Evolutionary conservation across 2,329 filamentous ascomycete species (phyloP), one percentile per base, ranked within the genome.

Genomic region (Aureobasidium sp.): DNA sequence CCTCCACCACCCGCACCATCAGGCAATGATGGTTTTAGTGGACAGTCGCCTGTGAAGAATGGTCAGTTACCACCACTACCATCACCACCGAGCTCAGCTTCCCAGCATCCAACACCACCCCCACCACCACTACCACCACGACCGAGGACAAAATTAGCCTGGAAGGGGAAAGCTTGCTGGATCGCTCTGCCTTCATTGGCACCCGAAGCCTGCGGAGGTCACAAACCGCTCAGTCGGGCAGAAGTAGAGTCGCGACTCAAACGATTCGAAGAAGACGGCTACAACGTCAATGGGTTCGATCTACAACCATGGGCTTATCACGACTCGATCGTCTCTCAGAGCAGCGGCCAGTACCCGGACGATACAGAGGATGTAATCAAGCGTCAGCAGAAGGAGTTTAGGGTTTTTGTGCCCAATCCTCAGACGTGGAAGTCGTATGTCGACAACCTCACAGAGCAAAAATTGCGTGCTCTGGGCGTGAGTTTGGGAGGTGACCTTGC

Each of bases 401-500:
- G 74, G 51, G 84, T 93, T 30, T 77, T 77, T 21, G 75, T 93
- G 56, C 86, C 88, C 2, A 85, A 88, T 63, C 71, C 85, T 57
- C 82, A 84, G 35, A 78, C 80, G 62, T 88, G 85, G 84, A 85
- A 88, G 63, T 76, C 82, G 22, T 95, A 97, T 68, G 86, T 90
- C 55, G 80, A 86, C 52, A 84, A 86, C 60, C 74, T 97, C 30
- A 83, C 88, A 60, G 93, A 98, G 71, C 89, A 91, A 56, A 98
- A 96, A 71, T 76, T 98, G 49, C 84, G 90, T 57, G 90, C 91
- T 47, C 77, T 98, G 53, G 93, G 93, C 59, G 93, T 97, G 11
- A 90, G 83, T 16, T 78, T 88, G 56, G 87, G 83, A 30, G 83
- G 85, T 44, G 88, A 93, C 48, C 80, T 83, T 10, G 71, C 73